These are phyloP conservation scores for Talaromyces trachyspermus DNA, from an alignment of 495 filamentous ascomycete species.

Conservation along the genomic window DNA sequence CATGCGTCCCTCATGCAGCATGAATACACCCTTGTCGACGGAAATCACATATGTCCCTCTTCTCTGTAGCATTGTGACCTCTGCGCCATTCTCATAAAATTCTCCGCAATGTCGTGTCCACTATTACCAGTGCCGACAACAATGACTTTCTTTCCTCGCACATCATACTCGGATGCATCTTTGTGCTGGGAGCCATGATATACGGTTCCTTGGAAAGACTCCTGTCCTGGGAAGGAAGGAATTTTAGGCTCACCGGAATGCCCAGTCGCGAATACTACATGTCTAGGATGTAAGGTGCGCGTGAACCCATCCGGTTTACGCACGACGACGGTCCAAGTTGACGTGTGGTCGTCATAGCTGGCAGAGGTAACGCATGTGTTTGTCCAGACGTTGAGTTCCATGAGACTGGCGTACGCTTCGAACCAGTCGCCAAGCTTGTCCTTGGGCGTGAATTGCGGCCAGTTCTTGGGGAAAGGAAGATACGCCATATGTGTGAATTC, in stretches of 20 bases:
- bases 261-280: slow-evolving; percentile 44
- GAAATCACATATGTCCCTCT: slow-evolving; percentile 68
- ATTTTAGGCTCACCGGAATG: slow-evolving; percentile 43
- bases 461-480: slow-evolving; percentile 59
- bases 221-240: slow-evolving; percentile 37
- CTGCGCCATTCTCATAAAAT: slow-evolving; percentile 68
- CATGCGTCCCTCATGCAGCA: slow-evolving; percentile 53
- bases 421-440: slow-evolving; percentile 77
- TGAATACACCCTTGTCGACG: slow-evolving; percentile 48
- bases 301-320: slow-evolving; percentile 33
- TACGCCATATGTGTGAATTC: slow-evolving; percentile 74
- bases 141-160: slow-evolving; percentile 59
- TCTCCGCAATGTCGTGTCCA: slow-evolving; percentile 77
- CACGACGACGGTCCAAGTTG: slow-evolving; percentile 55
- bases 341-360: slow-evolving; percentile 43
- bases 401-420: slow-evolving; percentile 59
- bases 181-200: slow-evolving; percentile 39
- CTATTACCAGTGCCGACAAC: slow-evolving; percentile 79
- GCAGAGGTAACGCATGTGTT: slow-evolving; percentile 43
- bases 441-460: slow-evolving; percentile 67
- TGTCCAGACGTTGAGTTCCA: slow-evolving; percentile 74
- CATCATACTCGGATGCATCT: slow-evolving; percentile 27
- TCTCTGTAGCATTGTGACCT: slow-evolving; percentile 75
- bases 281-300: slow-evolving; percentile 35
- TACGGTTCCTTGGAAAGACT: slow-evolving; percentile 38